Base-by-base conservation (phyloP, 2,329 filamentous ascomycete species). In the Ploettnerulaceae sp. region DNA sequence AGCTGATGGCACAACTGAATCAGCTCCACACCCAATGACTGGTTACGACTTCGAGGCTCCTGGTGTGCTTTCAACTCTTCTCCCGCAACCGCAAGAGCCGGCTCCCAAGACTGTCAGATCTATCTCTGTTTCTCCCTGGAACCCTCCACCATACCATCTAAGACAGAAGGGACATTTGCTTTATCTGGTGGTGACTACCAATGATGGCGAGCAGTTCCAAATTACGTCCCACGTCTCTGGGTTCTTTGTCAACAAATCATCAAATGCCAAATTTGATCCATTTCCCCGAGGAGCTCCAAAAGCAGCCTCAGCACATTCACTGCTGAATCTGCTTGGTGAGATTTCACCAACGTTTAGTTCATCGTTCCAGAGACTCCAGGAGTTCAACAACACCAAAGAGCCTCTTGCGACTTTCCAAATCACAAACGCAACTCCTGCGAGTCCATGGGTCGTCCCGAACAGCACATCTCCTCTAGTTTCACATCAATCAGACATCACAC, bases 161-260 rank as follows among this genome's bases (percentile, higher is more conserved):
- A 82, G 90, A 56, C 89, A 95, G 64, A 89, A 86, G 64, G 93
- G 93, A 17, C 93, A 98, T 66, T 73, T 98, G 48, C 76, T 98
- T 38, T 98, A 98, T 67, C 76, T 98, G 15, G 76, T 89, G 53
- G 76, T 93, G 33, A 91, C 85, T 12, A 97, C 90, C 47, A 91
- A 89, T 59, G 93, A 98, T 69, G 90, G 90, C 53, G 93, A 98
- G 70, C 89, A 95, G 66, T 83, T 86, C 67, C 89, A 96, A 67
- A 85, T 98, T 62, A 98, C 94, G 7, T 81, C 88, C 11, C 89
- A 96, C 61, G 86, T 95, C 40, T 90, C 89, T 11, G 93, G 93
- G 15, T 98, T 98, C 74, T 98, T 84, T 66, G 86, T 97, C 62
- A 98, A 95, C 76, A 95, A 90, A 68, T 96, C 87, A 22, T 93